Conservation (phyloP, 228 moss, liverwort and hornwort species). For the Sphagnum fallax region DNA sequence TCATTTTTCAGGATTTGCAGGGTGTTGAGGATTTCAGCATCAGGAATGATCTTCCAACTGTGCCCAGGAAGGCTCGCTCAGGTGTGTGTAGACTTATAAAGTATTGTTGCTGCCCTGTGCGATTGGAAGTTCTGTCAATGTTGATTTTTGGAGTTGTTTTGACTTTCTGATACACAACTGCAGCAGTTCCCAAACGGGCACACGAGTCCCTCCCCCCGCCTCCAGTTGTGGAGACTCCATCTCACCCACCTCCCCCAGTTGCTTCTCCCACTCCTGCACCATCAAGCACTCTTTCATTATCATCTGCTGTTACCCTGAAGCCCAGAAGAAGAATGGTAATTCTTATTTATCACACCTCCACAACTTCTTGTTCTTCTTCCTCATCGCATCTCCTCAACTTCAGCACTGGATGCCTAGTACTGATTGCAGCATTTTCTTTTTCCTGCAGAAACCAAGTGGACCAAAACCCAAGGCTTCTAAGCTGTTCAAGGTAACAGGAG, state of each 20-base stretch:
- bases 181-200: conserved; percentile 73
- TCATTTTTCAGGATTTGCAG: conserved; percentile 20
- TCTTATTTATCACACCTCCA: too few species aligned
- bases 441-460: conserved; percentile 64
- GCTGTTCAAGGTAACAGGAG: conserved; percentile 45
- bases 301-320: conserved; percentile 47
- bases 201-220: conserved; percentile 42
- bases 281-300: conserved; percentile 40
- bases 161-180: conserved; percentile 1
- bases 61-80: conserved; percentile 93
- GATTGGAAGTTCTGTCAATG: too few species aligned
- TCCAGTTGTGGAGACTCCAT: conserved; percentile 28
- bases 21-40: conserved; percentile 59
- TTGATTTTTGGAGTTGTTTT: too few species aligned
- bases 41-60: conserved; percentile 72
- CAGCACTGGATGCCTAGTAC: too few species aligned
- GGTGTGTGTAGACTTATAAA: conserved; percentile 23
- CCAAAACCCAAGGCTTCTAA: conserved; percentile 65
- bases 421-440: too few species aligned
- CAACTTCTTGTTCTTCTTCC: too few species aligned
- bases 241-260: conserved; percentile 25
- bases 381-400: too few species aligned
- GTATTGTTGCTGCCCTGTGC: too few species aligned
- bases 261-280: conserved; percentile 32
- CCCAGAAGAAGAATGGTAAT: conserved; percentile 73